phyloP scores from a whole-genome alignment of 1,139 yeast species.

The Saccharomycopsis hybrid region DNA sequence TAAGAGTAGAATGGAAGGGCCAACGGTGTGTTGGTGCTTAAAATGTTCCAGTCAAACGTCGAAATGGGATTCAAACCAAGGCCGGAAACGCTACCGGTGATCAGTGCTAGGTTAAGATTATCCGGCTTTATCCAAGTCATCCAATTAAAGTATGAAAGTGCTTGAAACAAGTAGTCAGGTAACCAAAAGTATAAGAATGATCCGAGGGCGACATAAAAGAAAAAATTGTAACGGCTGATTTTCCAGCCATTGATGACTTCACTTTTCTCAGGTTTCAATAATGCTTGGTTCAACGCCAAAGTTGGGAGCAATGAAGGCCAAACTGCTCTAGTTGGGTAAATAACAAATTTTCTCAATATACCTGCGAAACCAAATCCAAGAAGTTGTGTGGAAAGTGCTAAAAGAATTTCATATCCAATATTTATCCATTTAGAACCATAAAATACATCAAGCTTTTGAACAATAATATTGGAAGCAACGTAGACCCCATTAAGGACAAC shows the following conservation, averaged over 20 bases:
- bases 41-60: slow-evolving; percentile 45
- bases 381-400: slow-evolving; percentile 47
- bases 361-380: slow-evolving; percentile 64
- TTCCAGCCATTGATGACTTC: slow-evolving; percentile 47
- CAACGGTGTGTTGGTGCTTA: slow-evolving; percentile 30
- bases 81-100: slow-evolving; percentile 47
- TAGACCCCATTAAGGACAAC: slow-evolving; percentile 38
- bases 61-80: slow-evolving; percentile 51
- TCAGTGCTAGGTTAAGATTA: slow-evolving; percentile 44
- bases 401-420: slow-evolving; percentile 44
- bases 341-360: slow-evolving; percentile 45
- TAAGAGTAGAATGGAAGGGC: slow-evolving; percentile 42
- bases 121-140: slow-evolving; percentile 56
- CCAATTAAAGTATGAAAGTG: slow-evolving; percentile 53
- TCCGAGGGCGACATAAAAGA: slow-evolving; percentile 32
- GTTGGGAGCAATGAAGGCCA: slow-evolving; percentile 55
- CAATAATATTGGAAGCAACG: slow-evolving; percentile 38
- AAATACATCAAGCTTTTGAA: slow-evolving; percentile 36
- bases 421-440: slow-evolving; percentile 39
- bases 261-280: slow-evolving; percentile 37
- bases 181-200: slow-evolving; percentile 52
- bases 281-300: slow-evolving; percentile 48
- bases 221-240: slow-evolving; percentile 38
- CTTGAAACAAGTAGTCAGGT: slow-evolving; percentile 47
- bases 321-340: slow-evolving; percentile 48